Evolutionary conservation across 768 basidiomycete genomes (phyloP), one percentile per base, ranked within the genome.

Genomic region (Tylopilus subfusipes): DNA sequence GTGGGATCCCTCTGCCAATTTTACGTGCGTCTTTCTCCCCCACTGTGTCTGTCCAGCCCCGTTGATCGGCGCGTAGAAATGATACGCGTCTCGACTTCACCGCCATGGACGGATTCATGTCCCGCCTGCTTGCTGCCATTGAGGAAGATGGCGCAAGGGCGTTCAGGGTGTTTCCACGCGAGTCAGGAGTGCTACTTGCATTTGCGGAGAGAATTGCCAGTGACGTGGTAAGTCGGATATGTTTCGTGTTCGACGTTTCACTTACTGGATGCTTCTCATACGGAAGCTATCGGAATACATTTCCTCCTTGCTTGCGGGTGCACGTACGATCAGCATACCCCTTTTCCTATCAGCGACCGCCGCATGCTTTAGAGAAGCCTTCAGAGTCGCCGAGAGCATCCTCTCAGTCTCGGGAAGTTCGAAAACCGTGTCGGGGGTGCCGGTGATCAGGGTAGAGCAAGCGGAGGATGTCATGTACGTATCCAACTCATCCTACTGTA

Each of bases 31-130:
- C 31, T 42, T 5, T 43, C 12, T 39, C 43, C 8, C 12, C 5
- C 10, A 31, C 21, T 45, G 31, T 5, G 14, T 21, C 33, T 12
- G 24, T 45, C 18, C 34, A 27, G 50, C 8, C 22, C 21, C 40
- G 7, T 45, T 57, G 21, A 59, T 24, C 31, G 18, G 27, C 6
- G 1, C 30, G 16, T 61, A 86, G 83, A 42, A 69, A 73, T 48
- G 78, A 82, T n/a, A 74, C 77, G 31, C 73, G 75, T 38, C 79
- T 98, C 31, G 85, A 91, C 66, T 98, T 99, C 66, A 86, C 86
- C 24, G 82, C 96, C 2, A 98, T 99, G 97, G 93, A 96, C 67
- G 80, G 75, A 21, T 98, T 95, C 72, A 93, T 98, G 76, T 74
- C 75, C 1, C 77, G 78, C 40, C 76, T 94, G 12, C 66, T 95